phyloP scores from a whole-genome alignment of 106 monocot species.

The Ottelia alismoides region DNA sequence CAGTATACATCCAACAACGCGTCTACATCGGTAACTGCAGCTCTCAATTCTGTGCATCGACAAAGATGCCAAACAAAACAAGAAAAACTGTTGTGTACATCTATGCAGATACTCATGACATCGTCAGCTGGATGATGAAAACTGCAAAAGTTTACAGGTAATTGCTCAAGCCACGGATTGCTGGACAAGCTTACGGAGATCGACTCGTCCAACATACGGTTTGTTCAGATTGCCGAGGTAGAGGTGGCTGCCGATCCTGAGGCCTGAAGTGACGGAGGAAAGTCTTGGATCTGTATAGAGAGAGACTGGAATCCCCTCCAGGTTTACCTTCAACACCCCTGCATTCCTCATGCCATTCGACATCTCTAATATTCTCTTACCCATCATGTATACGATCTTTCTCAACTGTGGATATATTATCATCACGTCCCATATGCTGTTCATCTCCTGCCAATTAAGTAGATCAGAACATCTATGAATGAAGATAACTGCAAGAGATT shows the following conservation, averaged over 20 bases:
- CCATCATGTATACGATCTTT: constrained; percentile 16
- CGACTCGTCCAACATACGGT: constrained; percentile 30
- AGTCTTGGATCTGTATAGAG: constrained; percentile 29
- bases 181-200: too few species aligned
- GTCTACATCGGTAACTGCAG: too few species aligned
- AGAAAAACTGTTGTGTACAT: too few species aligned
- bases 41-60: too few species aligned
- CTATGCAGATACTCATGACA: too few species aligned
- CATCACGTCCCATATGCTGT: constrained; percentile 20
- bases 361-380: constrained; percentile 6
- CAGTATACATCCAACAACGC: too few species aligned
- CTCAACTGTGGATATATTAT: constrained; percentile 39
- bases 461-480: neutral
- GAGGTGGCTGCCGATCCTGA: constrained; percentile 50
- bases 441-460: constrained; percentile 27
- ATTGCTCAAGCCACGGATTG: too few species aligned
- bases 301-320: constrained; percentile 41
- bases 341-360: constrained; percentile 6
- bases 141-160: too few species aligned
- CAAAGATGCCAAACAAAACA: too few species aligned
- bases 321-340: constrained; percentile 34
- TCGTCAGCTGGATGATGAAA: too few species aligned
- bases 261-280: constrained; percentile 21
- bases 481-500: too few species aligned
- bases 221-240: constrained; percentile 38